A percentile compares a stretch with the other conserved stretches of the same genome.
Conservation (phyloP, 208 protist species). For the Leishmania braziliensis region DNA sequence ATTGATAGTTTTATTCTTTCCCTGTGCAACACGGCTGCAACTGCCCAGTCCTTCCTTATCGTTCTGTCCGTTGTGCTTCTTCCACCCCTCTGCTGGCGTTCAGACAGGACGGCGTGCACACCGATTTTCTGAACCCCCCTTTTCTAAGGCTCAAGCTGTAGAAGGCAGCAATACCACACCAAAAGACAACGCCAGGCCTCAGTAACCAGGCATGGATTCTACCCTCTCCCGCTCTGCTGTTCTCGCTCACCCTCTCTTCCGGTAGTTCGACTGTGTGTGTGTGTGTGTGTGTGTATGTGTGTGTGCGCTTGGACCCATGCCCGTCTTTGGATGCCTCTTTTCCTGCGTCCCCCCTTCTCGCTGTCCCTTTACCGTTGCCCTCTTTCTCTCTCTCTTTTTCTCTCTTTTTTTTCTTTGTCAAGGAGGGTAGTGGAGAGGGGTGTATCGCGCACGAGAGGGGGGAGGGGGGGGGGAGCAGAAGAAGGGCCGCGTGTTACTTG, state of each 20-base stretch:
- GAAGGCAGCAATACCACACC: not conserved
- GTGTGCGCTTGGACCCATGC: not conserved
- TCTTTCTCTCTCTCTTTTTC: not conserved
- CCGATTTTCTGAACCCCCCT: too few relatives aligned
- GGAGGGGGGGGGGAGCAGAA: not conserved
- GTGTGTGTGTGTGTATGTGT: not conserved
- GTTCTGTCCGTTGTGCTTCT: too few relatives aligned
- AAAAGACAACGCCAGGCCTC: not conserved
- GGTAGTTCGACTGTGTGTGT: not conserved
- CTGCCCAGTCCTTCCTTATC: too few relatives aligned
- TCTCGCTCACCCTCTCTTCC: not conserved
- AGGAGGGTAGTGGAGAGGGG: not conserved
- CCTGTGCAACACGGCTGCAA: too few relatives aligned
- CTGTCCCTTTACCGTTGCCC: not conserved
- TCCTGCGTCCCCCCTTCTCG: not conserved
- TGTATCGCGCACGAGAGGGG: not conserved
- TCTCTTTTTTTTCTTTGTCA: constrained; percentile 3
- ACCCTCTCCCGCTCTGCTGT: not conserved
- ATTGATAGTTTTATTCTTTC: too few relatives aligned
- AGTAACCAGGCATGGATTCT: not conserved
- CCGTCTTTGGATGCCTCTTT: not conserved
- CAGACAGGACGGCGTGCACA: too few relatives aligned
- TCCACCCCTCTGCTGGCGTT: too few relatives aligned
- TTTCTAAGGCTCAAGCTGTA: not conserved
- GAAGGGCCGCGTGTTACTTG: not conserved